Percentiles rank a stretch among this genome's conserved stretches.
Conservation (phyloP, 2,329 filamentous ascomycete genomes). For the Monilinia aucupariae region DNA sequence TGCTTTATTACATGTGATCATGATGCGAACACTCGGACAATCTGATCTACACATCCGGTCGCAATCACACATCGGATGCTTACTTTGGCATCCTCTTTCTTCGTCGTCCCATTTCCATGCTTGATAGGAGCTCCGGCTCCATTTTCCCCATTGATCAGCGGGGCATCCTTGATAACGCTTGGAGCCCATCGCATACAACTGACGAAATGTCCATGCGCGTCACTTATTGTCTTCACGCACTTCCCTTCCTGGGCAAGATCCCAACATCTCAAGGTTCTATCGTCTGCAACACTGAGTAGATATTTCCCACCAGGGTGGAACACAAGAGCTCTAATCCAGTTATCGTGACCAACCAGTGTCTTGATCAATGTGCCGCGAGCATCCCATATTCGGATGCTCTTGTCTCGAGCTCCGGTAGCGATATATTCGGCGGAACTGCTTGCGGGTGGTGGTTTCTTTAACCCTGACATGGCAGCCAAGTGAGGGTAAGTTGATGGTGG, state of each 20-base stretch:
- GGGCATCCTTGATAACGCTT: conserved; percentile 57
- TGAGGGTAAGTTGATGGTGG: conserved; percentile 73
- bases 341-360: conserved; percentile 82
- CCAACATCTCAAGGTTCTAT: conserved; percentile 92
- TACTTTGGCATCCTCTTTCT: conserved; percentile 45
- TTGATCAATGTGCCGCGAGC: conserved; percentile 77
- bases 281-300: conserved; percentile 77
- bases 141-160: conserved; percentile 43
- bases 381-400: conserved; percentile 87
- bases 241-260: conserved; percentile 86
- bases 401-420: conserved; percentile 84
- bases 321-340: conserved; percentile 81
- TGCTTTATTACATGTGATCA: conserved; percentile 22
- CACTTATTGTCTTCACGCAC: conserved; percentile 74
- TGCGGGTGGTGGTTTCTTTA: conserved; percentile 73
- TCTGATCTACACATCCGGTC: conserved; percentile 78
- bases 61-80: conserved; percentile 81
- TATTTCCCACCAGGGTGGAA: conserved; percentile 94
- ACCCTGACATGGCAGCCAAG: conserved; percentile 68
- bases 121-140: conserved; percentile 33
- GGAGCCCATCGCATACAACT: conserved; percentile 86
- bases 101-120: conserved; percentile 44
- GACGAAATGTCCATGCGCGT: conserved; percentile 78
- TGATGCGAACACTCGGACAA: conserved; percentile 69
- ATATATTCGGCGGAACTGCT: conserved; percentile 79